Base-by-base conservation (phyloP, 2,329 filamentous ascomycete species). In the Pleoardoris graminearum region DNA sequence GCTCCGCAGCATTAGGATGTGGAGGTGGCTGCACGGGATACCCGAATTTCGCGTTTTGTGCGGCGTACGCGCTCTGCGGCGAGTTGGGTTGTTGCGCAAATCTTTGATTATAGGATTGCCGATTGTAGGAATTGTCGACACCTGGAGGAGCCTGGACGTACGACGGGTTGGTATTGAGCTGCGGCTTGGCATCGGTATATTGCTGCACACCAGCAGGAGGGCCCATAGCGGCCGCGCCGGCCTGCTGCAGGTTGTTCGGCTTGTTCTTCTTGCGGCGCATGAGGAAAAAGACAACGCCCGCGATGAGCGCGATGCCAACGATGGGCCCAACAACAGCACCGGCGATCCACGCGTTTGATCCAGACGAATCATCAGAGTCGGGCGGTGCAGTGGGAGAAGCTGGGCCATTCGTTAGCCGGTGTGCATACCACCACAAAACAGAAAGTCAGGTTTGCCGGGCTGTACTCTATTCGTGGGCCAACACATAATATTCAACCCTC, bases 261-360 rank as follows among this genome's bases (percentile, higher is more conserved):
- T 55, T 59, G 50, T 54, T 60, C 51, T 59, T 66, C 41, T 51
- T 63, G 37, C 63, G 63, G 50, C 63, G 63, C 14, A 66, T 50
- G 47, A 66, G 57, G 41, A 65, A 61, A 53, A 66, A 66, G n/a
- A 61, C 36, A 16, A 57, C 49, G 30, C 39, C 41, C 5, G 55
- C 67, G 35, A 66, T 53, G 7, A 70, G 55, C 4, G 65, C 60
- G 17, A 70, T 54, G 23, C 63, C 66, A 32, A 64, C 22, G 17
- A 69, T 25, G 8, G 64, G 61, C 8, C 67, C 66, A 6, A 62
- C 54, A 5, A 69, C 64, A 7, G 57, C 65, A 16, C 67, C 67
- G 29, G 63, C 65, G 23, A 70, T 69, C 67, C 65, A 69, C 8
- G 60, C 62, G 49, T 69, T 69, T 11, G 62, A 66, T 7, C 45